These are phyloP conservation scores for Monilinia fructigena DNA, from an alignment of 2,329 filamentous ascomycete species.

Conservation along the genomic window DNA sequence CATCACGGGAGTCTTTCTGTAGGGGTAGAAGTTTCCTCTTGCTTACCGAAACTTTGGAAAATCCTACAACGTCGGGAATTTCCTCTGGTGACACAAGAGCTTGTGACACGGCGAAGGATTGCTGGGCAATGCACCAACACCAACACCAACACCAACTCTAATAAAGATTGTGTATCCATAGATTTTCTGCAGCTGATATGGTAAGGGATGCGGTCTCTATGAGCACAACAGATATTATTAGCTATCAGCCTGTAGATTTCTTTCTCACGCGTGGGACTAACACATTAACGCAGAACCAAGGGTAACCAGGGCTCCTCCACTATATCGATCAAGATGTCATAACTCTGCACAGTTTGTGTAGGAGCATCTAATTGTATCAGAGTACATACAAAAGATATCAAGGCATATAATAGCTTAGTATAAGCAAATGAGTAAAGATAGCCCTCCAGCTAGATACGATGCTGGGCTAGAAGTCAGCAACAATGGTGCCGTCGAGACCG, in stretches of 20 bases:
- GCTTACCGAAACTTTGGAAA: constrained; percentile 7
- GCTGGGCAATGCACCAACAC: not conserved
- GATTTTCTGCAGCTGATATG: not conserved
- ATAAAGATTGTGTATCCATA: constrained; percentile 5
- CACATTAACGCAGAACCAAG: constrained; percentile 3
- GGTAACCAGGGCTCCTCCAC: not conserved
- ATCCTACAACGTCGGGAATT: constrained; percentile 2
- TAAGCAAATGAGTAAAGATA: too few relatives aligned
- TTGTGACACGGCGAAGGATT: not conserved
- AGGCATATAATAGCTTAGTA: too few relatives aligned
- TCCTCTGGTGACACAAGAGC: not conserved
- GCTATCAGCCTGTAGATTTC: not conserved
- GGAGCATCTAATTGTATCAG: not conserved
- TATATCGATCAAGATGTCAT: not conserved
- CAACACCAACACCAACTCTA: not conserved
- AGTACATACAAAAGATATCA: too few relatives aligned
- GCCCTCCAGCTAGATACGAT: too few relatives aligned
- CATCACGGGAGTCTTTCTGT: too few relatives aligned
- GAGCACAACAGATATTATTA: not conserved
- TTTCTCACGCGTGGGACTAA: not conserved
- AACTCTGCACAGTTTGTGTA: not conserved
- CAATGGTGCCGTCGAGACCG: too few relatives aligned
- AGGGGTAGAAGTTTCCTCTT: too few relatives aligned
- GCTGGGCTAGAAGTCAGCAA: too few relatives aligned
- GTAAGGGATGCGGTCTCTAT: not conserved